Evolutionary conservation across 1,139 yeast species (phyloP), one percentile per base, ranked within the genome.

Genomic region (Hyphopichia buzzinii): DNA sequence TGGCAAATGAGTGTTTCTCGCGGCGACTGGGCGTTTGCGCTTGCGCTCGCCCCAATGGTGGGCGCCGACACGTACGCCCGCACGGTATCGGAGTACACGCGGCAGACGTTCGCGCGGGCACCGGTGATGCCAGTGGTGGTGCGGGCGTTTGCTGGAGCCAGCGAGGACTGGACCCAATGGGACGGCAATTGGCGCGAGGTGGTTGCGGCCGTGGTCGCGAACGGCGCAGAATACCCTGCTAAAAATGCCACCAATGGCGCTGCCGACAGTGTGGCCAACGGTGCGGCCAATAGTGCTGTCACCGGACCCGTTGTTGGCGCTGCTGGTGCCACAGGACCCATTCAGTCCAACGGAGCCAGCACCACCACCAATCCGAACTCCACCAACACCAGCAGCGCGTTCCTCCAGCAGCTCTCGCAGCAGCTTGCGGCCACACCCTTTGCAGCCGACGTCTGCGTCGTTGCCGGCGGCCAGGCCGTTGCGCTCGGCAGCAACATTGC

Each of bases 1-100:
- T 61, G 89, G 37, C 69, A 75, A 21, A 65, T 69, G 39, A 79
- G 94, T 1, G 57, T 88, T 23, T 70, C 75, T 2, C 74, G 77
- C 39, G 77, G 80, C 11, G 86, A 87, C 44, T 89, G 89, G 85
- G 79, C 95, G 0, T 70, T 89, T 55, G 85, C 96, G 0, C 57
- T 90, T 19, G 59, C 88, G 28, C 65, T 90, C 39, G 82, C 95
- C 1, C 75, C 83, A 40, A 61, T 86, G 12, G 62, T 79, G 24
- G 84, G 94, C 1, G 74, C 76, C 12, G 81, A 77, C 4, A 68
- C 71, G 33, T 84, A 88, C 75, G 64, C 78, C 6, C 66, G 70
- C 23, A 73, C 83, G 10, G 83, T 83, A 1, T 47, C 65, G 3
- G 75, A 67, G 38, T 71, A 58, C 41, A 69, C 74, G 2, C 53